Base-by-base conservation (phyloP, 352 stramenopile genomes). In the Phytophthora syringae region DNA sequence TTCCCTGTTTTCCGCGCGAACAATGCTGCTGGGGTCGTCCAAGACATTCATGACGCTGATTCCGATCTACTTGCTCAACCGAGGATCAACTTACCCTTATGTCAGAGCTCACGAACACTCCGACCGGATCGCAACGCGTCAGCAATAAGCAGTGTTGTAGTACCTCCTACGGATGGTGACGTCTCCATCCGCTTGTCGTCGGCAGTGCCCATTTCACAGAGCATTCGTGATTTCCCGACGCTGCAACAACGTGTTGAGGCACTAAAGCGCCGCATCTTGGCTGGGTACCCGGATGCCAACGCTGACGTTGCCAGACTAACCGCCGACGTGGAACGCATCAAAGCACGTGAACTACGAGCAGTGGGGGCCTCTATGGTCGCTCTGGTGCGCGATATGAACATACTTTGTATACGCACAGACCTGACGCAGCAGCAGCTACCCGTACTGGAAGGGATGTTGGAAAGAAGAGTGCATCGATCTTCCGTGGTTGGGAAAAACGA, bases 381-480 rank as follows among this genome's bases (percentile, higher is more conserved):
- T n/a, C 53, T 90, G 5, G 66, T 90, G 52, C 75, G 69, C 15
- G 79, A 90, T 32, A 78, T 90, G 70, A 72, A 86, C 18, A 75
- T 74, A 0, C 56, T 88, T 42, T 68, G 76, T 20, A 48, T 82
- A 25, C 73, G 73, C 32, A 70, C 68, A 0, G 68, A 82, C 27
- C 42, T 60, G 47, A 54, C 58, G 5, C 60, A 67, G 27, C 72
- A 77, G 27, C 62, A 77, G 15, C 39, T 92, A 22, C 83, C 83
- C 3, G 60, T 84, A 20, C 64, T 92, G 16, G 80, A 92, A 66
- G 83, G 83, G n/a, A 67, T 82, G 49, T 56, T 92, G 24, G 83
- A 92, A 89, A 90, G 66, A 92, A 92, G 61, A 92, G 83, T 52
- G 80, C 79, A 50, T 92, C 83, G 7, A 88, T 92, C 43, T 90